Percentiles rank a stretch among this genome's conserved stretches.
These are phyloP conservation scores for Tephrocybe sp. DNA, from an alignment of 768 basidiomycete genomes.

Conservation along the genomic window DNA sequence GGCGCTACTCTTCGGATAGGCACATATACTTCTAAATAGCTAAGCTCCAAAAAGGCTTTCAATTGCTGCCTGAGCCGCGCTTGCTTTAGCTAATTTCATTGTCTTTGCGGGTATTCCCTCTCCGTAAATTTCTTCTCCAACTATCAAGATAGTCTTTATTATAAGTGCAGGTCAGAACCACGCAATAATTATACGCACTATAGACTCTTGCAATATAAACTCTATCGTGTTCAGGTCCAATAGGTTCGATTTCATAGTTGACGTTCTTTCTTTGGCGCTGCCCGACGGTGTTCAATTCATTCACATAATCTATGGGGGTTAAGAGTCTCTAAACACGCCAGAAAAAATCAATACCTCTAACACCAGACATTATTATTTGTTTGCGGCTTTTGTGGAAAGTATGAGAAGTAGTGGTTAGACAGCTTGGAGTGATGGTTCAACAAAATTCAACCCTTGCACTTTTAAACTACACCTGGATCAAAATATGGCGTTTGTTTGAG, in stretches of 20 bases:
- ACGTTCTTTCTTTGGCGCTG: slow-evolving; percentile 3
- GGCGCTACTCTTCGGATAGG: not conserved
- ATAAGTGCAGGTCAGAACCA: not conserved
- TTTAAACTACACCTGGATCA: too few species aligned
- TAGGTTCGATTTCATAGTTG: slow-evolving; percentile 8
- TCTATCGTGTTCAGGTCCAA: slow-evolving; percentile 22
- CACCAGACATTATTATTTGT: not conserved
- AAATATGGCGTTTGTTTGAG: too few species aligned
- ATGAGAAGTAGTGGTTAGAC: too few species aligned
- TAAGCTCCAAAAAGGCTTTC: too few species aligned
- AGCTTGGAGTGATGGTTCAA: too few species aligned
- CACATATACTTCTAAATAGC: slow-evolving; percentile 1
- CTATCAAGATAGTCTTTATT: slow-evolving; percentile 3
- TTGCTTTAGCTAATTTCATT: slow-evolving; percentile 8
- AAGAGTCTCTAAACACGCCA: not conserved
- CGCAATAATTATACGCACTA: slow-evolving; percentile 18
- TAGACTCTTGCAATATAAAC: slow-evolving; percentile 26
- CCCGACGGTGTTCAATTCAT: slow-evolving; percentile 18
- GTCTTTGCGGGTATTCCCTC: slow-evolving; percentile 8
- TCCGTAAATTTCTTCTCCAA: slow-evolving; percentile 12
- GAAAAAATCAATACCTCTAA: not conserved
- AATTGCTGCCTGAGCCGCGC: too few species aligned
- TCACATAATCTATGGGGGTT: slow-evolving; percentile 15
- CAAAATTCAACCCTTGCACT: too few species aligned
- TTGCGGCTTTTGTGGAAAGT: not conserved